Evolutionary conservation across 305 asterid species (phyloP), one percentile per base, ranked within the genome.

Genomic region (Fraxinus velutina): DNA sequence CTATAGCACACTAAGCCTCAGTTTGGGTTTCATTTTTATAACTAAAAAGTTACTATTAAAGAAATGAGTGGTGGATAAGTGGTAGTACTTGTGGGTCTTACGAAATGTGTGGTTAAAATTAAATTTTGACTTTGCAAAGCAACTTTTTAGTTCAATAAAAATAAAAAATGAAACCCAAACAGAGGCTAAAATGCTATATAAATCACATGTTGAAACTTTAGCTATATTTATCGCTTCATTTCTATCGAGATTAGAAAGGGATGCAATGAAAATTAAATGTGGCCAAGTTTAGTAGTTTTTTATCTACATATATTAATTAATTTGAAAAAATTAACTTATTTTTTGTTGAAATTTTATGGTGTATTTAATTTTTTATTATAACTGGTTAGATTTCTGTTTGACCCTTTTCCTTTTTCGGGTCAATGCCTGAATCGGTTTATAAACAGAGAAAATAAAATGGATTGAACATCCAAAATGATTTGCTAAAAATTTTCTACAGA

Each of bases 401-500:
- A 47, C 60, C 60, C 19, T 47, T 47, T 47, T 47, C 57, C 57
- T 47, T 47, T 47, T 47, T 15, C 21, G 6, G 60, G 60, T 52
- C 64, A 52, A 52, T 52, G 22, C 9, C 22, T 52, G 24, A 5
- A 17, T 52, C 24, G 2, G 22, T 52, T n/a, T n/a, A 52, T 52
- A 52, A 52, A 60, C 8, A 6, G 32, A 62, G 33, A 62, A 62
- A 62, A 22, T 52, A 39, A 74, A 60, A 78, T 75, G 66, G 39
- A 81, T 19, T 29, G 73, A 77, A 30, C 37, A 17, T 27, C 72
- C 22, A 64, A 24, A 47, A 19, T 33, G 29, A 15, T 80, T 76
- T 84, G 76, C 13, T 83, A 36, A 36, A 37, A 76, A 78, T 84
- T 83, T 88, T 85, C 24, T 81, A 50, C 95, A 96, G 99, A 68